These are phyloP conservation scores for Astragalus membranaceus DNA, from an alignment of 306 rosid genomes.

Conservation along the genomic window DNA sequence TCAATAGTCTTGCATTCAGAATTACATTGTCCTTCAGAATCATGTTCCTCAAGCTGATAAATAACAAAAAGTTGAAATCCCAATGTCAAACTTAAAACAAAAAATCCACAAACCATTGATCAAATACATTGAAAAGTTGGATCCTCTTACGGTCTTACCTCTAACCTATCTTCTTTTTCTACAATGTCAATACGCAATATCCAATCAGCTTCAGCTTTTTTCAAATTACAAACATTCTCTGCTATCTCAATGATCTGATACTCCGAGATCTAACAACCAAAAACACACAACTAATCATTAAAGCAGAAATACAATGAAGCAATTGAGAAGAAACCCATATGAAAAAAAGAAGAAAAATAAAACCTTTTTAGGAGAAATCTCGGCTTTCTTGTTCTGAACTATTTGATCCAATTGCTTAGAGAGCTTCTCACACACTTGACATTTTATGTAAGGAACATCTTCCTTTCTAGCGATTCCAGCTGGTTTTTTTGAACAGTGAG, in stretches of 20 bases:
- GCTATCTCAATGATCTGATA: slow-evolving; percentile 82
- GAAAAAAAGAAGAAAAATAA: slow-evolving; percentile 13
- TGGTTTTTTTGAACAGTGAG: slow-evolving; percentile 61
- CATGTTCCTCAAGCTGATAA: slow-evolving; percentile 79
- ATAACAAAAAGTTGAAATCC: background rate
- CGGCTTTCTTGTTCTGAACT: slow-evolving; percentile 63
- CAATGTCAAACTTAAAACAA: background rate
- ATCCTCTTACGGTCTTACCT: slow-evolving; percentile 58
- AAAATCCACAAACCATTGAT: background rate
- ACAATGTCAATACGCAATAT: slow-evolving; percentile 76
- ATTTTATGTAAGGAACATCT: slow-evolving; percentile 73
- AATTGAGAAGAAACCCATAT: slow-evolving; percentile 10
- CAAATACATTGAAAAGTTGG: background rate
- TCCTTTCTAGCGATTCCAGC: slow-evolving; percentile 63
- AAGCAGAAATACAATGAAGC: background rate
- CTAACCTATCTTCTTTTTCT: slow-evolving; percentile 65
- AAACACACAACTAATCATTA: background rate
- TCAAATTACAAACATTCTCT: slow-evolving; percentile 90
- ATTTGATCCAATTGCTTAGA: slow-evolving; percentile 65
- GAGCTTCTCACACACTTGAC: slow-evolving; percentile 88
- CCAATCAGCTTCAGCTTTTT: slow-evolving; percentile 94
- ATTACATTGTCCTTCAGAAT: slow-evolving; percentile 93
- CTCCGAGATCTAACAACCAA: slow-evolving; percentile 70
- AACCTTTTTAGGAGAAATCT: slow-evolving; percentile 87
- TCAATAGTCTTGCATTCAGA: slow-evolving; percentile 95